Evolutionary conservation across 1,139 yeast species (phyloP).

Genomic region (Yamadazyma atlantica): DNA sequence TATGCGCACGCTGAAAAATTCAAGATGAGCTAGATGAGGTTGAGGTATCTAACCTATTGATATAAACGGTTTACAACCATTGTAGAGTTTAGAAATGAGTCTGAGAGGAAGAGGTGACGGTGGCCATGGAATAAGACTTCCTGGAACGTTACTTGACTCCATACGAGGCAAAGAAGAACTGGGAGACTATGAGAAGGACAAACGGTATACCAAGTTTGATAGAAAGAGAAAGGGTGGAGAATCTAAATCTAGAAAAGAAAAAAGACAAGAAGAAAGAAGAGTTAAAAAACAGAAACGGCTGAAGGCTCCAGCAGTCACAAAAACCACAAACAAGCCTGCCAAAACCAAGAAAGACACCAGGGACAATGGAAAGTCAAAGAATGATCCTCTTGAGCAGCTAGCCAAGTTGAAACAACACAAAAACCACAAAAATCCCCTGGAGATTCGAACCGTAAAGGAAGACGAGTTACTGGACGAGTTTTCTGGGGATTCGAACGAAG

Average conservation of each 20-base stretch:
- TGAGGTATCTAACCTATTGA: no score
- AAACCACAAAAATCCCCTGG: slow-evolving; percentile 11
- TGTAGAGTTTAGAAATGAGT: no score
- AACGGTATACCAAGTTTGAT: slow-evolving; percentile 24
- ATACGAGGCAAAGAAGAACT: slow-evolving; percentile 47
- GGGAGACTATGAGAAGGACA: slow-evolving; percentile 42
- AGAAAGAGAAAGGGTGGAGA: slow-evolving; percentile 26
- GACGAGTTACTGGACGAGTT: slow-evolving; percentile 25
- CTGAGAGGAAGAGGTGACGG: background rate
- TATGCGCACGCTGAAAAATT: background rate
- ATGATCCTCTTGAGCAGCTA: slow-evolving; percentile 23
- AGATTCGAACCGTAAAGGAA: slow-evolving; percentile 25
- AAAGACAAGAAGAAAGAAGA: slow-evolving; percentile 54
- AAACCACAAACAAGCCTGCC: slow-evolving; percentile 2
- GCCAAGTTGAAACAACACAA: slow-evolving; percentile 15
- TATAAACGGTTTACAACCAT: no score
- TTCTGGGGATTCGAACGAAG: slow-evolving; percentile 13
- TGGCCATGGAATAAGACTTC: slow-evolving; percentile 58
- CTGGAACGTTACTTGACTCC: slow-evolving; percentile 66
- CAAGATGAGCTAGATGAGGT: background rate
- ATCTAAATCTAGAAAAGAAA: slow-evolving; percentile 50
- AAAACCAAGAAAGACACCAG: slow-evolving; percentile 3
- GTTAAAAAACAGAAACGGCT: slow-evolving; percentile 46
- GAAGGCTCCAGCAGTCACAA: slow-evolving; percentile 2
- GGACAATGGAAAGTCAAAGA: no score